Evolutionary conservation across 768 basidiomycete genomes (phyloP).

Genomic region (Fibroporia radiculosa): DNA sequence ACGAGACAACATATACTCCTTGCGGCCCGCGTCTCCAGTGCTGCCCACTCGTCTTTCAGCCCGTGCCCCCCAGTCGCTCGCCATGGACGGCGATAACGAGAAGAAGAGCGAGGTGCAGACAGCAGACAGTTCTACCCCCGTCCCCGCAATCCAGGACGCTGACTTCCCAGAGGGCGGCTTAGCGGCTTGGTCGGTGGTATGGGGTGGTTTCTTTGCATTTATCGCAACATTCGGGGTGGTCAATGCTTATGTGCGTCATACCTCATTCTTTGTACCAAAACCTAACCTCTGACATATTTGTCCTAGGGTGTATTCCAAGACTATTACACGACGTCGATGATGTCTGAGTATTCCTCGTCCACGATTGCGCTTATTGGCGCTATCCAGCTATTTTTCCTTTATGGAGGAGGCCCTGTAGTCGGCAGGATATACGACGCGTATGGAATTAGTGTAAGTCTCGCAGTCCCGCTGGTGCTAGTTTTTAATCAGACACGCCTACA

Average conservation of each 20-base stretch:
- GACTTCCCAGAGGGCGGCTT: constrained; percentile 20
- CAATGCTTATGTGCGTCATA: constrained; percentile 12
- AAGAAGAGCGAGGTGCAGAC: no score
- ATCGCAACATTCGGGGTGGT: constrained; percentile 16
- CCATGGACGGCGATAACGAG: no score
- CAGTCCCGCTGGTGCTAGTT: background rate
- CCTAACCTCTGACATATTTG: background rate
- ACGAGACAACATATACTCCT: no score
- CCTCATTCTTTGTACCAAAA: background rate
- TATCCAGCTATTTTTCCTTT: constrained; percentile 20
- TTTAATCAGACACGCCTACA: constrained; percentile 1
- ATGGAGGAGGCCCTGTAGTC: constrained; percentile 17
- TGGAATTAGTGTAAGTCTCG: constrained; percentile 15
- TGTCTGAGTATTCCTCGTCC: constrained; percentile 18
- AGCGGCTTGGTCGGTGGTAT: constrained; percentile 19
- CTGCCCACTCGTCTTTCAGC: background rate
- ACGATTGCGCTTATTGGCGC: constrained; percentile 22
- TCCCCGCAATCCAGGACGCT: background rate
- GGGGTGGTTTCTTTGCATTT: constrained; percentile 14
- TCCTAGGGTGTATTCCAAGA: constrained; percentile 22
- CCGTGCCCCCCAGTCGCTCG: no score
- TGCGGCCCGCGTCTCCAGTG: no score
- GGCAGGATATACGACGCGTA: constrained; percentile 22
- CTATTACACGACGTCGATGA: constrained; percentile 18
- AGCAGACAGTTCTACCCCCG: background rate